Percentiles rank a stretch among this genome's conserved stretches.
phyloP scores from a whole-genome alignment of 208 protist species.

The Trichomonas tenax region DNA sequence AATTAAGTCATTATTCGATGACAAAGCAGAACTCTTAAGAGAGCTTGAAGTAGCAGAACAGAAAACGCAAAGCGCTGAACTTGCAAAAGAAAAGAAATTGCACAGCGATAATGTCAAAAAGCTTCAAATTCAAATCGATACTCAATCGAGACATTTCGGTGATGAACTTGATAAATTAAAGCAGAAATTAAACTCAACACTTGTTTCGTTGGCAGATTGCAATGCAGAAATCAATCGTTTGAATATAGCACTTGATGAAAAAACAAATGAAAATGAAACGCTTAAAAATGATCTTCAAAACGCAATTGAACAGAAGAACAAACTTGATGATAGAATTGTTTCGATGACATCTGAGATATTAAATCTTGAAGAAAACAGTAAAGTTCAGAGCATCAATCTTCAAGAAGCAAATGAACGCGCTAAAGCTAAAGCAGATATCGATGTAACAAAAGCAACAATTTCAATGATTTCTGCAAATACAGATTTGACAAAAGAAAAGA shows the following conservation, averaged over 20 bases:
- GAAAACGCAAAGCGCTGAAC: background rate
- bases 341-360: background rate
- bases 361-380: background rate
- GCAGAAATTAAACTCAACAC: background rate
- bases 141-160: background rate
- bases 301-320: background rate
- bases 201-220: background rate
- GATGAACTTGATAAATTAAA: background rate
- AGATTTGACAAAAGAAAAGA: background rate
- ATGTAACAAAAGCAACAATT: background rate
- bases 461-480: background rate
- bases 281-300: background rate
- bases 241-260: background rate
- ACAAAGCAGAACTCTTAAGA: background rate
- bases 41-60: background rate
- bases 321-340: background rate
- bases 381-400: background rate
- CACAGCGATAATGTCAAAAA: background rate
- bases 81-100: background rate
- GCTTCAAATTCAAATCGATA: background rate
- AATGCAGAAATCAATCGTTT: background rate
- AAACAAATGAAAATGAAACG: background rate
- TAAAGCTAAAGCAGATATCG: background rate
- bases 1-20: background rate
- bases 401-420: background rate